Evolutionary conservation across 306 rosid genomes (phyloP).

Genomic region (Nissolia schottii): DNA sequence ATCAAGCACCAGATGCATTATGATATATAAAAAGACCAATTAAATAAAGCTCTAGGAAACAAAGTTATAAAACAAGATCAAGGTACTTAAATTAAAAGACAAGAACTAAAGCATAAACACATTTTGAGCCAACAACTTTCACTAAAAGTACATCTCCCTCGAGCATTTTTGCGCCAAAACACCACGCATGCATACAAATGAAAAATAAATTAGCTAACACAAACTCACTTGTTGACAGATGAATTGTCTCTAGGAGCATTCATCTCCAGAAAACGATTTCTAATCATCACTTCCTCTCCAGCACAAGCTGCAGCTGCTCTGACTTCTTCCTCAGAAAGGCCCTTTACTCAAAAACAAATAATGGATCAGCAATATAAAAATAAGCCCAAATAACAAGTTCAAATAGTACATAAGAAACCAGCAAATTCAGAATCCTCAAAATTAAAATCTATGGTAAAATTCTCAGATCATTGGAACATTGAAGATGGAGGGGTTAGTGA

Average conservation of each 20-base stretch:
- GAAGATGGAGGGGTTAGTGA: background rate
- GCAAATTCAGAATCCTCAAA: conserved; percentile 14
- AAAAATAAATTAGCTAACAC: conserved; percentile 9
- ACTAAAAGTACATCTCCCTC: background rate
- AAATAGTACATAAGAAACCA: conserved; percentile 2
- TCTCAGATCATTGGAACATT: conserved; percentile 4
- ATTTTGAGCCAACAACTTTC: background rate
- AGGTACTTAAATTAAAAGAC: background rate
- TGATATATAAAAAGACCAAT: background rate
- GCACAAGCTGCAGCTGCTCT: conserved; percentile 97
- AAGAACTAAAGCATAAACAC: background rate
- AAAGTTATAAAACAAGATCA: conserved; percentile 5
- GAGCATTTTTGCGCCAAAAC: background rate
- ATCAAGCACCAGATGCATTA: background rate
- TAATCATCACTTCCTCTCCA: conserved; percentile 91
- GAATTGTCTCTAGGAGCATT: conserved; percentile 92
- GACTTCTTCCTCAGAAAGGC: conserved; percentile 99
- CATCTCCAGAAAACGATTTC: conserved; percentile 92
- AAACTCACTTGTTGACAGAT: conserved; percentile 84
- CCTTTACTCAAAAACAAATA: conserved; percentile 47
- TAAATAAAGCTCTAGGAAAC: background rate
- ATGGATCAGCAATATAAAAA: conserved; percentile 15
- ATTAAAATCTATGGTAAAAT: background rate
- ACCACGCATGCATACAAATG: background rate
- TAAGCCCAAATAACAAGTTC: background rate